phyloP scores from a whole-genome alignment of 2,329 filamentous ascomycete species.

The Fragosphaeria purpurea region DNA sequence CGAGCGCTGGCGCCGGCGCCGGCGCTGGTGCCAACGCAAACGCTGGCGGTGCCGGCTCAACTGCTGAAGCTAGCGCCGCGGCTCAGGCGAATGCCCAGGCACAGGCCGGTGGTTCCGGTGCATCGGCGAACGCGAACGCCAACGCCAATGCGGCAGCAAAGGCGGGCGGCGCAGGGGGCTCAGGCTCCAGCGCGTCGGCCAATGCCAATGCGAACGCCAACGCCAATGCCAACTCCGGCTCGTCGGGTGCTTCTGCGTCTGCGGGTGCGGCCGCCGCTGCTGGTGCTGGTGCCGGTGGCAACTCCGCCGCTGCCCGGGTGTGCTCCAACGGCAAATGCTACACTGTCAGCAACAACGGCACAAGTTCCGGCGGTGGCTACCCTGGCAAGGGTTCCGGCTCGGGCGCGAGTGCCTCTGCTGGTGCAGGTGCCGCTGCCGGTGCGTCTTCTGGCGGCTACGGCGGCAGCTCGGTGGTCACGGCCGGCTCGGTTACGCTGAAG shows the following conservation, averaged over 20 bases:
- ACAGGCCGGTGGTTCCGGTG: background rate
- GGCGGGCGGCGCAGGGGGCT: too few species aligned
- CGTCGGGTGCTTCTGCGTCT: background rate
- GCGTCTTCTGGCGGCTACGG: background rate
- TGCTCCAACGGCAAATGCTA: conserved; percentile 5
- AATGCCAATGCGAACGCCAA: background rate
- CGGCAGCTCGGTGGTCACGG: conserved; percentile 8
- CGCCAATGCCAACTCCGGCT: background rate
- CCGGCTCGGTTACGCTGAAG: conserved; percentile 10
- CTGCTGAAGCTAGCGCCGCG: background rate
- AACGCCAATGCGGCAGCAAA: background rate
- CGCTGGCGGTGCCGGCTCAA: background rate
- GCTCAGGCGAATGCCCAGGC: background rate
- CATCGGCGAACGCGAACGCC: background rate
- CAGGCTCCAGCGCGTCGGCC: background rate
- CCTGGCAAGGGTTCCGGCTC: background rate
- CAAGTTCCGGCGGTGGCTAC: background rate
- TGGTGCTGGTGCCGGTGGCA: too few species aligned
- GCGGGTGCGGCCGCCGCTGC: background rate
- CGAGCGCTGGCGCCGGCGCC: background rate
- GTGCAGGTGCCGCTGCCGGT: background rate
- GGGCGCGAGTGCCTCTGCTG: background rate
- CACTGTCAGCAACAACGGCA: background rate
- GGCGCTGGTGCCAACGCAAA: background rate
- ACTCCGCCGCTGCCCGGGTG: background rate